phyloP scores from a whole-genome alignment of 306 rosid genomes.

The Arachis hypogaea region DNA sequence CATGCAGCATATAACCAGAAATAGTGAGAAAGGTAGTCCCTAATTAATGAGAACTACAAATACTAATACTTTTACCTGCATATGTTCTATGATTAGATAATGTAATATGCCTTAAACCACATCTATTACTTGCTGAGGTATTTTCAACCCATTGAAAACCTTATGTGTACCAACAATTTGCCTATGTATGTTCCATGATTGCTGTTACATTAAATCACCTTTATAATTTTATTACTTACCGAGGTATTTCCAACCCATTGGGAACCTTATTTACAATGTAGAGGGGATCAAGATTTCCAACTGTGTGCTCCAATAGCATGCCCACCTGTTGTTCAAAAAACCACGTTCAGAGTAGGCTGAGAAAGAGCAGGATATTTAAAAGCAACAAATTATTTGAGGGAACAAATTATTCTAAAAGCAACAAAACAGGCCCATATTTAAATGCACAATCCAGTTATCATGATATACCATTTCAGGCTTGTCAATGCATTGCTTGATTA shows the following conservation, averaged over 20 bases:
- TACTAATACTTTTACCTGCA: not conserved
- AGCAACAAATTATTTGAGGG: not conserved
- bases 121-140: no score
- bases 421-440: slow-evolving; percentile 20
- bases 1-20: slow-evolving; percentile 32
- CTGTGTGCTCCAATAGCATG: slow-evolving; percentile 92
- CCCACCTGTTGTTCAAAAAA: slow-evolving; percentile 72
- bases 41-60: slow-evolving; percentile 22
- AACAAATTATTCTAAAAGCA: slow-evolving; percentile 2
- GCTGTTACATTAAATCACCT: slow-evolving; percentile 23
- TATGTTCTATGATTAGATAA: no score
- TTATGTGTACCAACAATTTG: not conserved
- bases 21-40: not conserved
- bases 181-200: not conserved
- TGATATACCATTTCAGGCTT: slow-evolving; percentile 55
- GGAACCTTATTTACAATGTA: slow-evolving; percentile 96
- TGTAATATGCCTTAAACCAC: no score
- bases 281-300: slow-evolving; percentile 75
- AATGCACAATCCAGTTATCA: slow-evolving; percentile 20
- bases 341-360: slow-evolving; percentile 32
- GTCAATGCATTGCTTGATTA: slow-evolving; percentile 60
- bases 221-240: slow-evolving; percentile 55
- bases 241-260: slow-evolving; percentile 89
- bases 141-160: no score
- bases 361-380: slow-evolving; percentile 14